Conservation (phyloP, 495 filamentous ascomycete genomes). For the Tirmania nivea region DNA sequence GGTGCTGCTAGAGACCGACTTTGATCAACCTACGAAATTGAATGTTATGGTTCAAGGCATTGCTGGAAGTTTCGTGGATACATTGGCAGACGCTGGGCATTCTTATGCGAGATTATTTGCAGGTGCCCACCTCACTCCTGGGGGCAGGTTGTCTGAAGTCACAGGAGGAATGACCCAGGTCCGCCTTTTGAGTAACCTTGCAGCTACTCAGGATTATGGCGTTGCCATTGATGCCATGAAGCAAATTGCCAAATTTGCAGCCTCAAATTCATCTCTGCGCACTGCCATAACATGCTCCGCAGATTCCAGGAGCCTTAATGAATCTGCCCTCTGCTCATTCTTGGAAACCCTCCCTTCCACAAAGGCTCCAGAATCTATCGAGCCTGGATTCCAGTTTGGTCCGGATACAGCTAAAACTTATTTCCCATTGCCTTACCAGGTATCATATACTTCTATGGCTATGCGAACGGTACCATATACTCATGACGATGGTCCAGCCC, state of each 20-base stretch:
- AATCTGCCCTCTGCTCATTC: conserved; percentile 49
- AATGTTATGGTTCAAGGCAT: conserved; percentile 67
- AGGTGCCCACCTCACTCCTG: conserved; percentile 50
- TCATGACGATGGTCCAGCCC: conserved; percentile 45
- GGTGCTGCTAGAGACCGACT: conserved; percentile 68
- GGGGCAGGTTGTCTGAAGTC: conserved; percentile 52
- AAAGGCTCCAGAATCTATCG: conserved; percentile 18
- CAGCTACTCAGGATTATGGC: conserved; percentile 24
- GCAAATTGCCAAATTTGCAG: conserved; percentile 16
- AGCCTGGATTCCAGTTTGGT: conserved; percentile 15
- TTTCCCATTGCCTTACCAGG: conserved; percentile 89
- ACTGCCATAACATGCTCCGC: conserved; percentile 68
- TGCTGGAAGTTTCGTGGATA: conserved; percentile 76
- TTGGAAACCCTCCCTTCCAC: conserved; percentile 21
- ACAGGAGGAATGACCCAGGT: conserved; percentile 70
- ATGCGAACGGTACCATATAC: conserved; percentile 72
- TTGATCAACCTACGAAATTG: conserved; percentile 55
- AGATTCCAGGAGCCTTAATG: conserved; percentile 46
- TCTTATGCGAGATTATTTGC: conserved; percentile 64
- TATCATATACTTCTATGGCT: conserved; percentile 71
- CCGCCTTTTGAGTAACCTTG: conserved; percentile 54
- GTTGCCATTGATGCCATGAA: conserved; percentile 73
- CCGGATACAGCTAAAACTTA: conserved; percentile 44
- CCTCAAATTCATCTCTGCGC: conserved; percentile 36
- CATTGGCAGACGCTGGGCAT: conserved; percentile 71